Evolutionary conservation across 2,329 filamentous ascomycete species (phyloP), one percentile per base, ranked within the genome.

Genomic region (Ophiostoma montium): DNA sequence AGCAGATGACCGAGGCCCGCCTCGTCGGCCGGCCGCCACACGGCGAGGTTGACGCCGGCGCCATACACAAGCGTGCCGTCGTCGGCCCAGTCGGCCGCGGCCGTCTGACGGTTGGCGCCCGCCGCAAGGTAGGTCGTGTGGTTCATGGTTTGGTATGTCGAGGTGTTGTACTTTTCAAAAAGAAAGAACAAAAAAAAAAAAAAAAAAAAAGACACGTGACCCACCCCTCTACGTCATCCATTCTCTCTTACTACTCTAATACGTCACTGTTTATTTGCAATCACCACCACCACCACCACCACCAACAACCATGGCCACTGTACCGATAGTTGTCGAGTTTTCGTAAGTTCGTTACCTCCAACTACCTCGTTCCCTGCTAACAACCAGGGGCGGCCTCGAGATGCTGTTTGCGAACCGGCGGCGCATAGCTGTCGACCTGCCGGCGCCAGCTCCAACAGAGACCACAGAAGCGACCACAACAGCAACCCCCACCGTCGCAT

Each of bases 81-180:
- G 18, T 67, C 61, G 61, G 84, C 80, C 92, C 92, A 98, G 67
- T 96, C 90, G 27, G 90, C 89, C 27, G 87, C 85, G 15, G 83
- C 81, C 16, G 90, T 84, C 59, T 96, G 86, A 58, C 90, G 76
- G 65, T 96, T 98, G 43, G 87, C 90, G 53, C 92, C 92, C 54
- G 82, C 80, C 43, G 86, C 82, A 56, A 92, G 63, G 56, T 80
- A 78, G 54, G 71, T 66, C 55, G 68, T 11, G 27, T 42, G 32
- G 9, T 9, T 31, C 39, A 30, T 42, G 16, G 27, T 11, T 5
- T 11, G 31, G 31, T 12, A 15, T 3, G 31, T 11, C 6, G 31
- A 23, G 15, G 19, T 30, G 21, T 35, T 6, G 16, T 11, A 11
- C 19, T 38, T n/a, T 38, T 38, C 8, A 11, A 38, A 19, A 11